Evolutionary conservation across 169 alveolate species (phyloP).

Genomic region (Eimeria acervulina): DNA sequence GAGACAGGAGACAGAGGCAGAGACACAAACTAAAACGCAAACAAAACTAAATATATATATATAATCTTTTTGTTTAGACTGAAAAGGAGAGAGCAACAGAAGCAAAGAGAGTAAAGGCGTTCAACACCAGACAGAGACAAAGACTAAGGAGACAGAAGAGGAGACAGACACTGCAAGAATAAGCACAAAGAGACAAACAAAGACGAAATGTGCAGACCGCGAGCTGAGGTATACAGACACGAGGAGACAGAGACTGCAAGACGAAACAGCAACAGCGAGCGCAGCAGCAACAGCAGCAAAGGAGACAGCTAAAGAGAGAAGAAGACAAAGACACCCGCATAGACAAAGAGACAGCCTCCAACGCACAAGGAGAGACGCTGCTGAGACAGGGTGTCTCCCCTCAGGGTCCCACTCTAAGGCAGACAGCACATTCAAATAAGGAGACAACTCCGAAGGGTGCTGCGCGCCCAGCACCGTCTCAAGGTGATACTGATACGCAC

Average conservation of each 20-base stretch:
- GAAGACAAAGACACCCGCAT: too few relatives aligned
- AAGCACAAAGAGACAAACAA: not conserved
- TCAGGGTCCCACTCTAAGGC: constrained; percentile 40
- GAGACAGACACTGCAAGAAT: not conserved
- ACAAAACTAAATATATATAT: too few relatives aligned
- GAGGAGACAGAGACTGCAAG: not conserved
- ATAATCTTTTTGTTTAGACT: too few relatives aligned
- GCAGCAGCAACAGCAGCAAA: not conserved
- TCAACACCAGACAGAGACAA: not conserved
- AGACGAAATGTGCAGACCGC: too few relatives aligned
- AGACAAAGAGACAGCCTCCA: not conserved
- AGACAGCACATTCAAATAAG: constrained; percentile 44
- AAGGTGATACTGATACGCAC: constrained; percentile 50
- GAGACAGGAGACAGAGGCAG: too few relatives aligned
- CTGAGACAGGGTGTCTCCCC: constrained; percentile 53
- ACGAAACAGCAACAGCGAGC: not conserved
- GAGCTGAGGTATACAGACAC: not conserved
- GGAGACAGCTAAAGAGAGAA: not conserved
- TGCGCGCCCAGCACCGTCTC: constrained; percentile 61
- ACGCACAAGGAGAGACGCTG: constrained; percentile 64
- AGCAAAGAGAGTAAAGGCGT: too few relatives aligned
- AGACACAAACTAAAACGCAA: not conserved
- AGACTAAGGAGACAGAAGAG: not conserved
- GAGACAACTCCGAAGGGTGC: constrained; percentile 17
- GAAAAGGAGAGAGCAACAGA: too few relatives aligned